These are phyloP conservation scores for Fraxinus floribunda DNA, from an alignment of 305 asterid species.

Conservation along the genomic window DNA sequence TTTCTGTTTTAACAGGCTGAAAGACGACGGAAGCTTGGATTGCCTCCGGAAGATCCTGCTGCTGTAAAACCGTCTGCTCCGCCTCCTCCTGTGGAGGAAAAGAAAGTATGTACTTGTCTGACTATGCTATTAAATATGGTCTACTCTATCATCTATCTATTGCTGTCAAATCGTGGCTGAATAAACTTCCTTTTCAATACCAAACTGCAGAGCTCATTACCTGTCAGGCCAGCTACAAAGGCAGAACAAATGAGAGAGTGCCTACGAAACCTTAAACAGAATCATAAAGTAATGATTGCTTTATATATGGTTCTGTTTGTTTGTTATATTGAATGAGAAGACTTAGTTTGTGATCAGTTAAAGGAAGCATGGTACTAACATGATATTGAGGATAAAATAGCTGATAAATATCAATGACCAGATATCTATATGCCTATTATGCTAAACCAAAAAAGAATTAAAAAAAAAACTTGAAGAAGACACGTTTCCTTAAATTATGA, in stretches of 20 bases:
- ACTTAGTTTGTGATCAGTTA: background rate
- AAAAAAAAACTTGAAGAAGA: background rate
- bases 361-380: background rate
- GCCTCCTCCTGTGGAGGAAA: slow-evolving; percentile 86
- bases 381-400: background rate
- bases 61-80: slow-evolving; percentile 66
- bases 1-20: slow-evolving; percentile 69
- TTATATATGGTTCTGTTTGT: slow-evolving; percentile 3
- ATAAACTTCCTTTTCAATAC: slow-evolving; percentile 15
- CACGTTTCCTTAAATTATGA: background rate
- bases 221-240: slow-evolving; percentile 91
- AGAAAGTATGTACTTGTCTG: slow-evolving; percentile 50
- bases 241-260: slow-evolving; percentile 96
- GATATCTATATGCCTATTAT: background rate
- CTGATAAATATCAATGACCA: background rate
- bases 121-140: background rate
- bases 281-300: slow-evolving; percentile 59
- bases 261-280: slow-evolving; percentile 78
- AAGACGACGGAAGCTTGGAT: slow-evolving; percentile 93
- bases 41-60: slow-evolving; percentile 77
- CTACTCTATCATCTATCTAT: slow-evolving; percentile 6
- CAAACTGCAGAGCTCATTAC: slow-evolving; percentile 61
- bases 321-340: slow-evolving; percentile 7
- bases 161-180: slow-evolving; percentile 19
- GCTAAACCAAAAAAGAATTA: no score